Conservation (phyloP, 805 yeast species). For the Candida coleopterorum region DNA sequence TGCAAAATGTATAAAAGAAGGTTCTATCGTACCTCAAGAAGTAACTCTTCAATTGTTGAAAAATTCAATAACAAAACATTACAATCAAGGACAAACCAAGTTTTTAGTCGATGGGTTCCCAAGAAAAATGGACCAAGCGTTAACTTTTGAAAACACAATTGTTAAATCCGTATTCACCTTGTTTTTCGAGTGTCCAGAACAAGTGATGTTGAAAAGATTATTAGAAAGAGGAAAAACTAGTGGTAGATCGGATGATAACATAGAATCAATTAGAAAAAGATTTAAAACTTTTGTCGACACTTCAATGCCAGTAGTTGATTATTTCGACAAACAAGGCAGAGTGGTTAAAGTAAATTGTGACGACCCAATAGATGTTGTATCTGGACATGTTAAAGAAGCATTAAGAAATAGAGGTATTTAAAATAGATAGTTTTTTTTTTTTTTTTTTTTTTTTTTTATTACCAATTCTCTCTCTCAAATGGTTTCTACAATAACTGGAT, state of each 20-base stretch:
- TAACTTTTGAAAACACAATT: constrained; percentile 77
- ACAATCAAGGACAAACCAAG: constrained; percentile 46
- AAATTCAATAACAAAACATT: constrained; percentile 64
- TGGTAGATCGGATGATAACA: constrained; percentile 91
- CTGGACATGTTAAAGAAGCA: constrained; percentile 60
- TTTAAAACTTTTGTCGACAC: constrained; percentile 83
- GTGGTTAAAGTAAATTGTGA: constrained; percentile 80
- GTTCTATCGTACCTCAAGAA: constrained; percentile 89
- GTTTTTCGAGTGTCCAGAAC: constrained; percentile 78
- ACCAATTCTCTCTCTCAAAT: no score
- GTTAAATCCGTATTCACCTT: constrained; percentile 68
- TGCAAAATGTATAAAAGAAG: constrained; percentile 78
- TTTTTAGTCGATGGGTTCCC: constrained; percentile 96
- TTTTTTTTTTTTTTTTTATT: not conserved
- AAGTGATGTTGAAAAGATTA: constrained; percentile 78
- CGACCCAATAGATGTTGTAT: constrained; percentile 75
- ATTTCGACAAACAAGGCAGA: constrained; percentile 65
- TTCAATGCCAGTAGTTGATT: constrained; percentile 89
- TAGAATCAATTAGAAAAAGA: constrained; percentile 85
- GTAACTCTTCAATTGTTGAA: constrained; percentile 80
- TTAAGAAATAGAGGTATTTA: constrained; percentile 40
- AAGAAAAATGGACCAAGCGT: constrained; percentile 96
- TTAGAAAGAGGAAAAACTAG: constrained; percentile 90
- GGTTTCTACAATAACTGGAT: constrained; percentile 52
- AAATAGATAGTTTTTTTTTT: not conserved